Percentiles rank a stretch among this genome's conserved stretches.
Evolutionary conservation across 345 rosid genomes (phyloP).

Genomic region (Eutrema heterophyllum): DNA sequence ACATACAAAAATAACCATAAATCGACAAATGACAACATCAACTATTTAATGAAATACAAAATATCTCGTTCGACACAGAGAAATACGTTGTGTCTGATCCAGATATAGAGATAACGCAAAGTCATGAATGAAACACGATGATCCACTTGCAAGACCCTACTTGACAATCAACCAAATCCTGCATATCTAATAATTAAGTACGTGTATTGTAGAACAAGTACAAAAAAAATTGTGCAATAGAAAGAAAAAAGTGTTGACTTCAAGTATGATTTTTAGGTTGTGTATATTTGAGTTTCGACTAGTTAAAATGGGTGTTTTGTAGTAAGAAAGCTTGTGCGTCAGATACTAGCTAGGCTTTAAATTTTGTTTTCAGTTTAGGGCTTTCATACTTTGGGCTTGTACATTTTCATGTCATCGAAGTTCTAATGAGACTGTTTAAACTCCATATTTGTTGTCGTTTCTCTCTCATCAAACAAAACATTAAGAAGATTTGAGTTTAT

Average conservation of each 20-base stretch:
- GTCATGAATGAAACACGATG: background rate
- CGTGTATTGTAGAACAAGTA: background rate
- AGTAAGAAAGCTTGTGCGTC: background rate
- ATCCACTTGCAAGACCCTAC: constrained; percentile 3
- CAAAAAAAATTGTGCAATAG: background rate
- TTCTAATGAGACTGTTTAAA: background rate
- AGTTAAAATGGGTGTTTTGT: background rate
- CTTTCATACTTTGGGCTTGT: background rate
- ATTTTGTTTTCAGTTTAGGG: background rate
- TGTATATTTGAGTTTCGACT: too few species aligned
- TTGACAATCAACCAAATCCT: background rate
- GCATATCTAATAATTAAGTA: background rate
- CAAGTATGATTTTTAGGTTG: background rate
- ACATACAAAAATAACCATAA: background rate
- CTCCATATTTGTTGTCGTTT: background rate
- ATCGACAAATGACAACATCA: background rate
- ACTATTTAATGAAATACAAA: background rate
- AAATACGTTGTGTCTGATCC: background rate
- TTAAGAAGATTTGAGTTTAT: background rate
- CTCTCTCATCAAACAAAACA: background rate
- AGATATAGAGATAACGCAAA: background rate
- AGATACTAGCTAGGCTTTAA: background rate
- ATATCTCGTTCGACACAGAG: background rate
- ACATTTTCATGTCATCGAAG: background rate
- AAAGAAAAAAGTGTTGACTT: background rate